A percentile compares a stretch with the other conserved stretches of the same genome.
phyloP scores from a whole-genome alignment of 345 rosid species.

The Adansonia digitata region DNA sequence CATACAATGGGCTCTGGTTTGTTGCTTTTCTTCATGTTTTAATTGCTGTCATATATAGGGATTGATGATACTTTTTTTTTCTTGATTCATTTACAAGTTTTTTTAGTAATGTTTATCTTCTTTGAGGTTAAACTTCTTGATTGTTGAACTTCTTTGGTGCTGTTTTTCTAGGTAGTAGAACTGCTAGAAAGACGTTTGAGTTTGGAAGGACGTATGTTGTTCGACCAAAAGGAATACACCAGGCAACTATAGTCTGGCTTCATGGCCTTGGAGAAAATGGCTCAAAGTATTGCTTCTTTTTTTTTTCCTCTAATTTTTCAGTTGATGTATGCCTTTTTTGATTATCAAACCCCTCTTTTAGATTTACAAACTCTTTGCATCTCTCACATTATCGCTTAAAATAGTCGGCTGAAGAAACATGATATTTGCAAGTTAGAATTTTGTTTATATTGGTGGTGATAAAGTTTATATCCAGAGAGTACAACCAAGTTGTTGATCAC shows the following conservation, averaged over 20 bases:
- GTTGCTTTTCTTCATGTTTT: slow-evolving; percentile 20
- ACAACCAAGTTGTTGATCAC: background rate
- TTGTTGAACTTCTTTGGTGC: no score
- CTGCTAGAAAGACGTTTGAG: slow-evolving; percentile 49
- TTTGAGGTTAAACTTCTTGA: slow-evolving; percentile 6
- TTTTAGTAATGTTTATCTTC: slow-evolving; percentile 5
- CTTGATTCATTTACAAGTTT: slow-evolving; percentile 8
- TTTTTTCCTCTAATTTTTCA: background rate
- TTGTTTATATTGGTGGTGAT: background rate
- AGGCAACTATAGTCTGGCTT: slow-evolving; percentile 68
- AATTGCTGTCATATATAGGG: background rate
- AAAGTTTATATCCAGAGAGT: background rate
- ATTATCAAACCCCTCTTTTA: background rate
- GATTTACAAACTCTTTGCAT: background rate
- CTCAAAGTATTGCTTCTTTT: slow-evolving; percentile 41
- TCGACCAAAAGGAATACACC: slow-evolving; percentile 74
- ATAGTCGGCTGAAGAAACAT: background rate
- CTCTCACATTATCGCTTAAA: background rate
- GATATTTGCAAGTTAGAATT: background rate
- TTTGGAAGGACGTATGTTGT: slow-evolving; percentile 78
- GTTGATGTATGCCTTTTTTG: background rate
- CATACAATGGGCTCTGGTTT: slow-evolving; percentile 64
- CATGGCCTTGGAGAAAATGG: slow-evolving; percentile 85
- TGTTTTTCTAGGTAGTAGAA: slow-evolving; percentile 48
- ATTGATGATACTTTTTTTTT: background rate